Base-by-base conservation (phyloP, 2,329 filamentous ascomycete species). In the Alternaria alternata region DNA sequence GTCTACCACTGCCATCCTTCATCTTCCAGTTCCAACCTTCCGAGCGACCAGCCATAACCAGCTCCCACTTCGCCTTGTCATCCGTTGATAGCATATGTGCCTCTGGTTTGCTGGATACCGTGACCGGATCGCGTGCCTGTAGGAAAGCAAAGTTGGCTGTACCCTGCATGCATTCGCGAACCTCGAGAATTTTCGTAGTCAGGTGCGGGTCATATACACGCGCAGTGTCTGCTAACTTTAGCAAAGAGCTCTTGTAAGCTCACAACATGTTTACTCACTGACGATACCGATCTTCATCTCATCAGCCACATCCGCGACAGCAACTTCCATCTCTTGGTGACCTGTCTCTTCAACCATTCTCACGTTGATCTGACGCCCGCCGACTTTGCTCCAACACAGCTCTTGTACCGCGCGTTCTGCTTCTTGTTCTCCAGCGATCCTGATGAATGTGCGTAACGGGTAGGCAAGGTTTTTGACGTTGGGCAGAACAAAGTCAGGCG, bases 211-310 rank as follows among this genome's bases (percentile, higher is more conserved):
- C 41, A 36, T 61, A 59, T 0, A 53, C 38, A 22, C 51, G 63
- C 14, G 65, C 61, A 26, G 61, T 52, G 18, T 64, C 65, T 67
- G 38, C 3, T 18, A 9, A 7, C 7, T 3, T 49, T 38, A 14
- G 42, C n/a, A 57, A 8, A n/a, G 30, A n/a, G 28, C 14, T 20
- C 28, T 9, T 1, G 3, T 26, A 11, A 32, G 30, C 4, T 22
- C 16, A 32, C 12, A 11, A 20, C n/a, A 6, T 36, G 4, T 12
- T 0, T 16, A 57, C 60, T 39, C 53, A 66, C 65, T 62, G 18
- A 66, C 38, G 18, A 64, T 62, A n/a, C 38, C 51, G n/a, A 55
- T 59, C 51, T 62, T 67, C 57, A 66, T 36, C 44, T 62, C 59
- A 16, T 66, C 51, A 14, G 56, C 59, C 18, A 67, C 16, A 4